Evolutionary conservation across 495 filamentous ascomycete species (phyloP).

Genomic region (Aspergillus sparsus): DNA sequence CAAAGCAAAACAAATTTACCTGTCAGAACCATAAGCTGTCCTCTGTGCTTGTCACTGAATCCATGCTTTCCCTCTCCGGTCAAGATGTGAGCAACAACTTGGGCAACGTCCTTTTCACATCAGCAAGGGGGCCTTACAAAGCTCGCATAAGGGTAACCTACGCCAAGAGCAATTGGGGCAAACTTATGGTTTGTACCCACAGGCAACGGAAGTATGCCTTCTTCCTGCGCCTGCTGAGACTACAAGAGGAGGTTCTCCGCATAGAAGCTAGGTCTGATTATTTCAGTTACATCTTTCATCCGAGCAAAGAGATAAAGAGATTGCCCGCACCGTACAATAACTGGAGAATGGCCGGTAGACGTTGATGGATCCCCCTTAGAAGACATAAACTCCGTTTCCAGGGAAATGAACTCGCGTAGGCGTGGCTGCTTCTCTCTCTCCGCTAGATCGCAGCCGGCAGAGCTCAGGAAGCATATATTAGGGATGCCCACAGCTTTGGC

Average conservation of each 20-base stretch:
- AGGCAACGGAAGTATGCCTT: slow-evolving; percentile 51
- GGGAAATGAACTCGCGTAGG: slow-evolving; percentile 55
- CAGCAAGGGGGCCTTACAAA: not conserved
- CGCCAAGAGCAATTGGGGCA: slow-evolving; percentile 52
- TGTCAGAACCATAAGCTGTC: slow-evolving; percentile 56
- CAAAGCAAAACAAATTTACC: slow-evolving; percentile 27
- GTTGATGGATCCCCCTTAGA: slow-evolving; percentile 48
- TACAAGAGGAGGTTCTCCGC: slow-evolving; percentile 59
- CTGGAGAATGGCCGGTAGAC: slow-evolving; percentile 45
- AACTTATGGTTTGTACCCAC: slow-evolving; percentile 55
- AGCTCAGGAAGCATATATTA: slow-evolving; percentile 55
- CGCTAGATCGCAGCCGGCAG: slow-evolving; percentile 57
- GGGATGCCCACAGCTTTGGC: slow-evolving; percentile 50
- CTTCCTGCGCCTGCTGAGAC: slow-evolving; percentile 45
- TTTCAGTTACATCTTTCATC: not conserved
- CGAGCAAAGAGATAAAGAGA: not conserved
- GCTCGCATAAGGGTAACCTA: slow-evolving; percentile 19
- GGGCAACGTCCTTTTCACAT: slow-evolving; percentile 47
- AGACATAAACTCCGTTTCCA: slow-evolving; percentile 48
- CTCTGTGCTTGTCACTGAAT: slow-evolving; percentile 55
- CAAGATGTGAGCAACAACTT: slow-evolving; percentile 54
- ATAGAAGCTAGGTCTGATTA: slow-evolving; percentile 52
- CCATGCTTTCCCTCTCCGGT: slow-evolving; percentile 54
- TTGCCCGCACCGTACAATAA: slow-evolving; percentile 50
- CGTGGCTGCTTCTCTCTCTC: slow-evolving; percentile 52